Evolutionary conservation across 495 filamentous ascomycete genomes (phyloP).

Genomic region (Viridothelium virens): DNA sequence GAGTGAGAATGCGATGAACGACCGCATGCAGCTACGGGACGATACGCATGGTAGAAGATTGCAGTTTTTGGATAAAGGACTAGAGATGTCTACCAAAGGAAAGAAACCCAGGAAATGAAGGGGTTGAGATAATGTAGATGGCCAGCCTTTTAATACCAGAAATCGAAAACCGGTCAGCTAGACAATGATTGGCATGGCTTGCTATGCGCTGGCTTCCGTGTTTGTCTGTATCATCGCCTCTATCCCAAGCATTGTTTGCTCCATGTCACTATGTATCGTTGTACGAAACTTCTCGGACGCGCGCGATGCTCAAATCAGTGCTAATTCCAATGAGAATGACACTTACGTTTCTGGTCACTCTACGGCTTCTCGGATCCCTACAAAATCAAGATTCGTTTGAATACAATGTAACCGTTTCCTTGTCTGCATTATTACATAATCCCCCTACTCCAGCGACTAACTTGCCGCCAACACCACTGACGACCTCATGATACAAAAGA

Average conservation of each 20-base stretch:
- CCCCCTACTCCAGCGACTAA: not conserved
- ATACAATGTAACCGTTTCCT: not conserved
- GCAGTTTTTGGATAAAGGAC: no score
- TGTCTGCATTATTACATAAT: conserved; percentile 10
- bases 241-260: not conserved
- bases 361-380: not conserved
- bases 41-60: no score
- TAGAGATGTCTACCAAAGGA: no score
- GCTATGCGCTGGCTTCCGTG: not conserved
- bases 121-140: no score
- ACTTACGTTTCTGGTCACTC: not conserved
- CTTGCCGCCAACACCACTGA: not conserved
- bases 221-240: not conserved
- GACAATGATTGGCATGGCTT: not conserved
- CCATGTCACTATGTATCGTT: not conserved
- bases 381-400: not conserved
- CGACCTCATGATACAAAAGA: not conserved
- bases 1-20: no score
- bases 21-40: no score
- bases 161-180: not conserved
- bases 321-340: no score
- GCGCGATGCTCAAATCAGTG: no score
- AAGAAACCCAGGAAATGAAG: no score
- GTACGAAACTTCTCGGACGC: not conserved
- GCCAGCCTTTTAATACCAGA: no score